These are phyloP conservation scores for Stromatinia cepivora DNA, from an alignment of 2,329 filamentous ascomycete genomes.

Conservation along the genomic window DNA sequence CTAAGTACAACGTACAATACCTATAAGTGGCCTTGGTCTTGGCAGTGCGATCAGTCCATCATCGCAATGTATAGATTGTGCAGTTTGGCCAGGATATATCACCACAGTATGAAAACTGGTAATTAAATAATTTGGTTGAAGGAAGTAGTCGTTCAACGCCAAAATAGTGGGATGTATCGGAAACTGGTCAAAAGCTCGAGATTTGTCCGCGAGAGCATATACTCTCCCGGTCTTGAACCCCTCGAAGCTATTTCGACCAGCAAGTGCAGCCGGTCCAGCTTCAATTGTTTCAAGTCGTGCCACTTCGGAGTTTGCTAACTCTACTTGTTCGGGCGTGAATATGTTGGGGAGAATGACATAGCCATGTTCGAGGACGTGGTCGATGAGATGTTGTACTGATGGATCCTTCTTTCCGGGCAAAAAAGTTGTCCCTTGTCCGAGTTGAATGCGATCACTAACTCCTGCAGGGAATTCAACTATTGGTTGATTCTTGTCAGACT, in stretches of 20 bases:
- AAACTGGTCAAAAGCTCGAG: conserved; percentile 44
- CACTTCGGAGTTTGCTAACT: conserved; percentile 42
- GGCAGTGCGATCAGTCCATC: conserved; percentile 39
- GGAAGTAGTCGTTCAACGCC: conserved; percentile 45
- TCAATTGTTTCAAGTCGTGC: conserved; percentile 36
- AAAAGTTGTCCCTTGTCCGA: conserved; percentile 38
- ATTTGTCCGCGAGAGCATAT: conserved; percentile 46
- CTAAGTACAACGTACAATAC: conserved; percentile 29
- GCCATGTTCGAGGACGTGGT: conserved; percentile 41
- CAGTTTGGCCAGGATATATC: conserved; percentile 43
- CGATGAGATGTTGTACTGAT: conserved; percentile 37
- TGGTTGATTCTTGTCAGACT: conserved; percentile 9
- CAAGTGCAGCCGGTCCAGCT: conserved; percentile 38
- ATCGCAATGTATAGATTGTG: conserved; percentile 44
- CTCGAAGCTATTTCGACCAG: conserved; percentile 44
- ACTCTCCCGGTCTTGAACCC: conserved; percentile 44
- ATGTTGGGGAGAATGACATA: conserved; percentile 44
- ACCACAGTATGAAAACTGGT: conserved; percentile 44
- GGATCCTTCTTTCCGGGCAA: conserved; percentile 36
- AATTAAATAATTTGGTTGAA: conserved; percentile 43
- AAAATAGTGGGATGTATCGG: conserved; percentile 43
- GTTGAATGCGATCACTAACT: conserved; percentile 30
- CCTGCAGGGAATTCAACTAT: conserved; percentile 9
- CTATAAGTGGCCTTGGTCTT: conserved; percentile 38
- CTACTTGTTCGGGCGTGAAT: conserved; percentile 40